Evolutionary conservation across 2,329 filamentous ascomycete genomes (phyloP), one percentile per base, ranked within the genome.

Genomic region (Fusarium tanahbumbuense): DNA sequence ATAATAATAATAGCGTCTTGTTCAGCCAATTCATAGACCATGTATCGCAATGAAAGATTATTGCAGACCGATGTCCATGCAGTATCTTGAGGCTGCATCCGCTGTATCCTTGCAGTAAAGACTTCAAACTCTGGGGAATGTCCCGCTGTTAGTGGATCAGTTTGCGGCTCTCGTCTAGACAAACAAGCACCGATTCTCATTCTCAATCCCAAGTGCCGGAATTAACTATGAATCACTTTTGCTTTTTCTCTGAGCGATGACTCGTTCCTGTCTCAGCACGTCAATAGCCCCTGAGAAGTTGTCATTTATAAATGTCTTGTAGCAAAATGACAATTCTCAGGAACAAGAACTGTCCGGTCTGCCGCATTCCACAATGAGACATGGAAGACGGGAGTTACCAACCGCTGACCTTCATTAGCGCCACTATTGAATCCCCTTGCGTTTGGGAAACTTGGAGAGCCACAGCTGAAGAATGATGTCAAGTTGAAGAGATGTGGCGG

Each of bases 71-170:
- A 10, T 49, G 10, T 9, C 27, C 22, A 9, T 64, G 32, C 45
- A 68, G 37, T 52, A 53, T 68, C 4, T 44, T 22, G 47, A 67
- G 30, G 25, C 57, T 64, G 44, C 28, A 49, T 46, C 30, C 42
- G 23, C 37, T 37, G 20, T 32, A 65, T 42, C 67, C 67, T 59
- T 67, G 68, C 65, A 61, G 42, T 58, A 48, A 34, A 47, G 48
- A 49, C 10, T 41, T 27, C 37, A 44, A 61, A 67, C 71, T 72
- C 72, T 55, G 72, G 72, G 67, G 60, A 71, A 71, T 71, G 72
- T 60, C 62, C 68, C 67, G 68, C 60, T 46, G 59, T 25, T 30
- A 64, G 67, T 73, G 68, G 70, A 68, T 67, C 47, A 50, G 25
- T 28, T 44, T 41, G 32, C 67, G 60, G 67, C 67, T 68, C 44